Evolutionary conservation across 805 yeast genomes (phyloP).

Genomic region (Candida glaebosa): DNA sequence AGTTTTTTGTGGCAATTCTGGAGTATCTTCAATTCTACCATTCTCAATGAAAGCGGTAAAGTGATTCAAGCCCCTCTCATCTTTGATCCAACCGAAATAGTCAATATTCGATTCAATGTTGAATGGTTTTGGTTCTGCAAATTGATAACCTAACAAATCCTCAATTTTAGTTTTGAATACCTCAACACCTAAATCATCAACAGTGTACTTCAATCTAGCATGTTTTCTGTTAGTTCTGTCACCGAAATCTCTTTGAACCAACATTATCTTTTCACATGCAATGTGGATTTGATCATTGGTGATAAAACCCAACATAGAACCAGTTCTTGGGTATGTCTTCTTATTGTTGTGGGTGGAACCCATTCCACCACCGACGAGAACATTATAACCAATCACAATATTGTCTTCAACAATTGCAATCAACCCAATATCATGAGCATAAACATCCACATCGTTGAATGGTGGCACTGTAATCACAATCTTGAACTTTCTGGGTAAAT

Average conservation of each 20-base stretch:
- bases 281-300: conserved; percentile 61
- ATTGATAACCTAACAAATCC: conserved; percentile 72
- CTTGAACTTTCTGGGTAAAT: conserved; percentile 94
- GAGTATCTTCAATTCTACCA: conserved; percentile 92
- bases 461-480: conserved; percentile 95
- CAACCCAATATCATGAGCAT: conserved; percentile 92
- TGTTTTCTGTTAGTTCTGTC: conserved; percentile 96
- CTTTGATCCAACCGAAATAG: conserved; percentile 90
- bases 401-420: conserved; percentile 77
- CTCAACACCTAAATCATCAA: conserved; percentile 90
- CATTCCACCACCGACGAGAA: conserved; percentile 98
- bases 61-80: conserved; percentile 79
- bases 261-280: conserved; percentile 88
- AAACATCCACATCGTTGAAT: conserved; percentile 93
- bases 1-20: conserved; percentile 83
- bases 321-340: conserved; percentile 95
- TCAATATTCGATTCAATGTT: conserved; percentile 85
- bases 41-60: conserved; percentile 93
- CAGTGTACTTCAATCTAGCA: conserved; percentile 94
- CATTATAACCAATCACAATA: conserved; percentile 75
- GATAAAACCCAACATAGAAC: conserved; percentile 79
- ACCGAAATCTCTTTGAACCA: conserved; percentile 92
- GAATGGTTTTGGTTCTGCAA: conserved; percentile 67
- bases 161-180: conserved; percentile 78
- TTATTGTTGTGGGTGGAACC: conserved; percentile 96